Base-by-base conservation (phyloP, 1,284 basidiomycete genomes). In the Rhodotorula mucilaginosa region DNA sequence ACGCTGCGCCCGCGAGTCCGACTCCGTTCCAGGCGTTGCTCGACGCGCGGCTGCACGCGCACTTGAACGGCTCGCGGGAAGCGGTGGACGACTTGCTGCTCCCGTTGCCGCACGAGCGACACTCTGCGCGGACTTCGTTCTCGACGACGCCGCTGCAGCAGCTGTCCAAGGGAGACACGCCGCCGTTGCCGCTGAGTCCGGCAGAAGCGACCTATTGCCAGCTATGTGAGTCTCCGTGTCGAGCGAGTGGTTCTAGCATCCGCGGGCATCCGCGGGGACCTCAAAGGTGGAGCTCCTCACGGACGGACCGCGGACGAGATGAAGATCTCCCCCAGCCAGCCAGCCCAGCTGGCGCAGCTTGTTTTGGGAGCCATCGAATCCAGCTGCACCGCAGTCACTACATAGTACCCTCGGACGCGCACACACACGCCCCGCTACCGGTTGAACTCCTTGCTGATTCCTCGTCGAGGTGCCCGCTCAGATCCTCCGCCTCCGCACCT, bases 401-500 rank as follows among this genome's bases (percentile, higher is more conserved):
- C 26, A 26, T 26, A 26, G 26, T 26, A 26, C 5, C 34, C 34
- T 34, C 34, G 39, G 39, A 44, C 39, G 10, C 10, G 39, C 10
- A 12, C 39, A 44, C 39, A 12, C 39, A 44, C 39, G 2, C 39
- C 39, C 8, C 10, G 39, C 26, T 44, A 8, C 39, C 39, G 39
- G 39, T 44, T 44, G 39, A 44, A 44, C 1, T 19, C 31, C n/a
- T 54, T 18, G 15, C 18, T 47, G 46, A 26, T 26, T 26, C 13
- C 59, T 19, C 46, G 51, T 44, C 19, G 16, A 4, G 26, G 44
- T 1, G 12, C n/a, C 60, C 57, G 57, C 57, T 16, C 65, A 72
- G 71, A 74, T 44, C 73, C 73, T 0, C 70, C 69, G 0, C 68
- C 73, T 13, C 73, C 73, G 0, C 73, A 74, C 46, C 57, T 71